Percentiles rank a stretch among this genome's conserved stretches.
These are phyloP conservation scores for Saccharomycopsis sp. DNA, from an alignment of 805 yeast species.

Conservation along the genomic window DNA sequence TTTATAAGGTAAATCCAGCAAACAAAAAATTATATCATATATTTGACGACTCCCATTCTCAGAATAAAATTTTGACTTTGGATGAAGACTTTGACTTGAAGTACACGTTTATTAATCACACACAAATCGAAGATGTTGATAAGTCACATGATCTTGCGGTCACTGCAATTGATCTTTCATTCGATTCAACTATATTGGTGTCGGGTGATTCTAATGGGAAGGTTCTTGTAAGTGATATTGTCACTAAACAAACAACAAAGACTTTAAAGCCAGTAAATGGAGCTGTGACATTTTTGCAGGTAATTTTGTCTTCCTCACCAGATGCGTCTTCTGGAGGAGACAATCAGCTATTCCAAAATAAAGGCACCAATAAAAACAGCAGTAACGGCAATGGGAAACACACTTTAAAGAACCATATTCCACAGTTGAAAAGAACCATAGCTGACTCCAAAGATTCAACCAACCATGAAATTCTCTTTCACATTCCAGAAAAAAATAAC, in stretches of 20 bases:
- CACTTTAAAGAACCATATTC: slow-evolving; percentile 38
- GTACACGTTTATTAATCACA: slow-evolving; percentile 49
- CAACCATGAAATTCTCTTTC: slow-evolving; percentile 38
- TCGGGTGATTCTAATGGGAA: slow-evolving; percentile 74
- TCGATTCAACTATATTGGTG: slow-evolving; percentile 68
- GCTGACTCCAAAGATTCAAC: slow-evolving; percentile 34
- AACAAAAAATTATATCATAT: slow-evolving; percentile 16
- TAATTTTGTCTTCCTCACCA: slow-evolving; percentile 17
- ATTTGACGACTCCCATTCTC: slow-evolving; percentile 29
- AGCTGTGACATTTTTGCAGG: slow-evolving; percentile 30
- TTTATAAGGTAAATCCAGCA: slow-evolving; percentile 33
- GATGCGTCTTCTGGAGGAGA: slow-evolving; percentile 15
- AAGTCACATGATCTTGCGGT: slow-evolving; percentile 32
- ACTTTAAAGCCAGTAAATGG: slow-evolving; percentile 30
- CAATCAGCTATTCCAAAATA: neutral
- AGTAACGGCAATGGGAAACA: slow-evolving; percentile 29
- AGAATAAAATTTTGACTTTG: slow-evolving; percentile 40
- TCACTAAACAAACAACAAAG: slow-evolving; percentile 59
- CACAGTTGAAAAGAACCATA: slow-evolving; percentile 55
- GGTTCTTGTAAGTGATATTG: slow-evolving; percentile 60
- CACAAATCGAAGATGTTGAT: slow-evolving; percentile 24
- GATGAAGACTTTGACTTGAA: slow-evolving; percentile 44
- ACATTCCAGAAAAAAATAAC: slow-evolving; percentile 27
- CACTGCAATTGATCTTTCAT: slow-evolving; percentile 50
- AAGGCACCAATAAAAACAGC: neutral